Base-by-base conservation (phyloP, 768 basidiomycete species). In the Lentinula edodes region DNA sequence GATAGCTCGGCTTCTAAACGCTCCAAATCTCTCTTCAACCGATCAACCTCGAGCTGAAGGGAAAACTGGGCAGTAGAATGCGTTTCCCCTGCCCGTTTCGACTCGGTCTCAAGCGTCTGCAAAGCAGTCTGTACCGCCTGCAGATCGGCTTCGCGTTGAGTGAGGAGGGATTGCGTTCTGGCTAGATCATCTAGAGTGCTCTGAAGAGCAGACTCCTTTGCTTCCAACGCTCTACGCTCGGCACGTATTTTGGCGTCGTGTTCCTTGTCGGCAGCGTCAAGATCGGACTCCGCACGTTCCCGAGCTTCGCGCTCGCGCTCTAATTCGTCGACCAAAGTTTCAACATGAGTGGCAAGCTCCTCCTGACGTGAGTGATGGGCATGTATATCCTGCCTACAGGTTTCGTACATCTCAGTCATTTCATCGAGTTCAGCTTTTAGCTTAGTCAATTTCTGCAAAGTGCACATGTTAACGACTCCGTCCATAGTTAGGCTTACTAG, bases 11-110 rank as follows among this genome's bases (percentile, higher is more conserved):
- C 87, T 67, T 96, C 91, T 1, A 89, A 78, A 3, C 90, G 78
- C 64, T 88, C 87, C 43, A 97, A 67, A 69, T 99, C 96, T 34
- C 95, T 82, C 71, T 88, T 88, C 53, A 95, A 75, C 2, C 93
- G 77, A 64, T 98, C 96, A 0, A 91, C 79, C 72, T 99, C 95
- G 18, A 98, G 82, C 71, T 97, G 92, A 36, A 98, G 75, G 0
- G 91, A 91, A 76, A 93, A 92, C 48, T 86, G 80, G 23, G 93
- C 89, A 2, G 87, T 88, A 0, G 89, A 89, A 67, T 90, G 90
- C 12, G 87, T 85, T 74, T 96, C 93, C 20, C 95, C 95, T 0
- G 88, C 80, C 61, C 85, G 81, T 74, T 88, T 88, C 23, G 87
- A 85, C 71, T 95, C 92, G 34, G 80, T 76, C 68, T 97, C 93